Percentiles rank a stretch among this genome's conserved stretches.
Evolutionary conservation across 352 stramenopile species (phyloP).

Genomic region (Thraustotheca clavata): DNA sequence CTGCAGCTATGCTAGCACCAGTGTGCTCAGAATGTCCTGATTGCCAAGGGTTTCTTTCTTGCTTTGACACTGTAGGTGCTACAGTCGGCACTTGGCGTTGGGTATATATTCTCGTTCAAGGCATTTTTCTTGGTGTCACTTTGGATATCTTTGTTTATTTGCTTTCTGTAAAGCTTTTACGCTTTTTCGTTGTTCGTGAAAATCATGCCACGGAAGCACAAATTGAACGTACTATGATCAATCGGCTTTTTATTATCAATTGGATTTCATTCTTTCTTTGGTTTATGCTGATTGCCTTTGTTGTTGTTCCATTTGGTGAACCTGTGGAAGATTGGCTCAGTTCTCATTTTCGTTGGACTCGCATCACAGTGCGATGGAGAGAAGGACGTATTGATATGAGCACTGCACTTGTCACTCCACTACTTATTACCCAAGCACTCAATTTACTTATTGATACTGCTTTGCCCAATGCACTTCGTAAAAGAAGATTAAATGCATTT

Average conservation of each 20-base stretch:
- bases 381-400: conserved; percentile 83
- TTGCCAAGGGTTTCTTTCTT: conserved; percentile 68
- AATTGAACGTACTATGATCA: conserved; percentile 79
- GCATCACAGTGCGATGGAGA: conserved; percentile 74
- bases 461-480: conserved; percentile 51
- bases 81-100: conserved; percentile 66
- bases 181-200: conserved; percentile 72
- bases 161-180: conserved; percentile 73
- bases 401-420: conserved; percentile 72
- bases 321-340: conserved; percentile 72
- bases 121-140: conserved; percentile 71
- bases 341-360: conserved; percentile 69
- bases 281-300: conserved; percentile 84
- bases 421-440: conserved; percentile 77
- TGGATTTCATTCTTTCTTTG: conserved; percentile 88
- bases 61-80: conserved; percentile 67
- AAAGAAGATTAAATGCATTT: conserved; percentile 54
- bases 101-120: conserved; percentile 78
- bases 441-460: conserved; percentile 80
- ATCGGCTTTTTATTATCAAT: conserved; percentile 80
- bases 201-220: conserved; percentile 76
- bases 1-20: conserved; percentile 75
- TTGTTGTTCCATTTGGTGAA: conserved; percentile 78
- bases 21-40: conserved; percentile 65
- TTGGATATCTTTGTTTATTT: conserved; percentile 80